These are phyloP conservation scores for Phialocephala sp. DNA, from an alignment of 2,329 filamentous ascomycete genomes.

Conservation along the genomic window DNA sequence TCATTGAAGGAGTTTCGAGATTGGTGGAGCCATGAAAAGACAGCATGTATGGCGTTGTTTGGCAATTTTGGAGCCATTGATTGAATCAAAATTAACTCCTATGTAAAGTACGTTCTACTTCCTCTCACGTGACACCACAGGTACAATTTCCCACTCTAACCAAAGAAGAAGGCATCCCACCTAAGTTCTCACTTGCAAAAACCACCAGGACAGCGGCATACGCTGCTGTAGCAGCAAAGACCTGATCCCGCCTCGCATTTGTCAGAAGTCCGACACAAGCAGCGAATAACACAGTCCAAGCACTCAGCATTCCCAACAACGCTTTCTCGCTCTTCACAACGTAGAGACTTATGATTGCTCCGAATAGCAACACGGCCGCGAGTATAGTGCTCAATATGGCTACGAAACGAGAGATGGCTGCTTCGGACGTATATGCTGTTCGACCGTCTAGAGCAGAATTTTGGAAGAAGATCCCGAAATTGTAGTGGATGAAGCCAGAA, in stretches of 20 bases:
- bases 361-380: slow-evolving; percentile 30
- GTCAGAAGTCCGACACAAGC: slow-evolving; percentile 33
- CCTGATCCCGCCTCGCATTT: slow-evolving; percentile 32
- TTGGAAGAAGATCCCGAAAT: slow-evolving; percentile 31
- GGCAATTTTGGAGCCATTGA: neutral
- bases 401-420: slow-evolving; percentile 15
- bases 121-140: neutral
- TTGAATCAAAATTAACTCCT: neutral
- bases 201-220: slow-evolving; percentile 34
- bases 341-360: slow-evolving; percentile 31
- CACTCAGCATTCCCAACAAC: slow-evolving; percentile 31
- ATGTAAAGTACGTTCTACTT: neutral
- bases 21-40: neutral
- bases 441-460: slow-evolving; percentile 19
- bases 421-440: slow-evolving; percentile 25
- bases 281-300: slow-evolving; percentile 35
- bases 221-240: slow-evolving; percentile 34
- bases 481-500: slow-evolving; percentile 39
- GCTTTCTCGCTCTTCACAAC: slow-evolving; percentile 21
- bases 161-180: slow-evolving; percentile 6
- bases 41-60: slow-evolving; percentile 2
- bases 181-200: slow-evolving; percentile 32
- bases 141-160: neutral
- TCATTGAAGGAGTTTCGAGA: neutral
- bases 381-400: slow-evolving; percentile 26